Evolutionary conservation across 2,329 filamentous ascomycete genomes (phyloP).

Genomic region (Arthrobotrys iridis): DNA sequence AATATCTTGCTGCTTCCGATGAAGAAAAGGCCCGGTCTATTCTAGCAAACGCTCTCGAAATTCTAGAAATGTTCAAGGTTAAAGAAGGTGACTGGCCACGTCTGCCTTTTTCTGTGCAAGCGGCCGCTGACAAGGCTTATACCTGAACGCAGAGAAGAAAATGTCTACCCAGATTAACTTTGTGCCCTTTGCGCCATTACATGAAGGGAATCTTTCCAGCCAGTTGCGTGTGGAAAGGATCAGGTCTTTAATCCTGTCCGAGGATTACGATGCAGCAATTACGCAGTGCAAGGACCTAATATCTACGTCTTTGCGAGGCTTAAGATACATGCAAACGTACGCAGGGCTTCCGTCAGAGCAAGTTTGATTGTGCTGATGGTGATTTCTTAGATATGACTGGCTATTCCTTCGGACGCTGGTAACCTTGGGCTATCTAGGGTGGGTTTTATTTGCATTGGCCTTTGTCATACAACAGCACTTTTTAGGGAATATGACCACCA

Average conservation of each 20-base stretch:
- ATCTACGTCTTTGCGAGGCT: constrained; percentile 77
- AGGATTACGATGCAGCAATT: constrained; percentile 79
- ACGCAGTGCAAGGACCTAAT: constrained; percentile 80
- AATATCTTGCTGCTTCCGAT: constrained; percentile 77
- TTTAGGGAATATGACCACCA: constrained; percentile 70
- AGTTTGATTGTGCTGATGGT: neutral
- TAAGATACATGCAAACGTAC: constrained; percentile 87
- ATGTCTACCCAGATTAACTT: constrained; percentile 78
- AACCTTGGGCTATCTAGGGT: constrained; percentile 89
- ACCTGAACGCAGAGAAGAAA: constrained; percentile 70
- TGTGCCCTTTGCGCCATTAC: constrained; percentile 76
- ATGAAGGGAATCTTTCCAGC: constrained; percentile 62
- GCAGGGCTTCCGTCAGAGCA: neutral
- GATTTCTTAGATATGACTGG: constrained; percentile 78
- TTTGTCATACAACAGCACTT: constrained; percentile 90
- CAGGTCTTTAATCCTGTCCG: constrained; percentile 72
- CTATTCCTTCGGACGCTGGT: constrained; percentile 89
- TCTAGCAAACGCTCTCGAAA: constrained; percentile 82
- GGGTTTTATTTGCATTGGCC: constrained; percentile 91
- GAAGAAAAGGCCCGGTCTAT: constrained; percentile 84
- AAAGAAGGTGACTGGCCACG: constrained; percentile 71
- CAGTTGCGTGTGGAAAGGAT: constrained; percentile 18
- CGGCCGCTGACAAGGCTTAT: neutral
- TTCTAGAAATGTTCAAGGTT: constrained; percentile 94
- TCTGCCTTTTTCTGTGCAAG: neutral